phyloP scores from a whole-genome alignment of 2,329 filamentous ascomycete genomes.

The Grosmannia huntii region DNA sequence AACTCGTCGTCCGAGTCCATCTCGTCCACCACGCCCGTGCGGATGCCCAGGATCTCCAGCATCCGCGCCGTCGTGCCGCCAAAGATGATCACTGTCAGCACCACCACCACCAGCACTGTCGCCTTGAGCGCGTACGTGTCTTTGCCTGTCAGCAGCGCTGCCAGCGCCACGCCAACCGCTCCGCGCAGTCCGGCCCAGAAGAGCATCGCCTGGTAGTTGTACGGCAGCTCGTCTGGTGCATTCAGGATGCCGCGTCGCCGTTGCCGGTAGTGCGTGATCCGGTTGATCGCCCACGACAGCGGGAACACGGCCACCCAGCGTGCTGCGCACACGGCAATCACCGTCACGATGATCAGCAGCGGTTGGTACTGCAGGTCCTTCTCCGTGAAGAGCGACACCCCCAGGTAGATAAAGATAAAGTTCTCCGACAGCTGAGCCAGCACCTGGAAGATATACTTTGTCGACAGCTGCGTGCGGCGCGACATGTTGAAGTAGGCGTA shows the following conservation, averaged over 20 bases:
- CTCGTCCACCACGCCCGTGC: conserved; percentile 91
- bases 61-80: conserved; percentile 94
- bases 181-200: conserved; percentile 96
- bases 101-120: conserved; percentile 93
- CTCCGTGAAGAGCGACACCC: conserved; percentile 88
- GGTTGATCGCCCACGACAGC: conserved; percentile 79
- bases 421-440: conserved; percentile 94
- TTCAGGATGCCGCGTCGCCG: conserved; percentile 58
- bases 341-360: conserved; percentile 84
- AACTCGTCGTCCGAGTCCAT: conserved; percentile 98
- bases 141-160: conserved; percentile 71
- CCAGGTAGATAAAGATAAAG: conserved; percentile 99
- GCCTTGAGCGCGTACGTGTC: conserved; percentile 77
- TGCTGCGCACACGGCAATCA: conserved; percentile 81
- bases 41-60: conserved; percentile 94
- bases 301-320: conserved; percentile 94
- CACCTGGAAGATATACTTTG: conserved; percentile 94
- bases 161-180: conserved; percentile 88
- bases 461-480: conserved; percentile 87
- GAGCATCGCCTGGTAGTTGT: conserved; percentile 98
- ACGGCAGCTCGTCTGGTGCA: conserved; percentile 76
- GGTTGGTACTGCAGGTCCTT: conserved; percentile 81
- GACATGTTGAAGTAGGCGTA: conserved; percentile 99
- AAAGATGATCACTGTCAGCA: conserved; percentile 96
- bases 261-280: conserved; percentile 78